Conservation (phyloP, 768 basidiomycete genomes). For the Tylopilus intermedius region DNA sequence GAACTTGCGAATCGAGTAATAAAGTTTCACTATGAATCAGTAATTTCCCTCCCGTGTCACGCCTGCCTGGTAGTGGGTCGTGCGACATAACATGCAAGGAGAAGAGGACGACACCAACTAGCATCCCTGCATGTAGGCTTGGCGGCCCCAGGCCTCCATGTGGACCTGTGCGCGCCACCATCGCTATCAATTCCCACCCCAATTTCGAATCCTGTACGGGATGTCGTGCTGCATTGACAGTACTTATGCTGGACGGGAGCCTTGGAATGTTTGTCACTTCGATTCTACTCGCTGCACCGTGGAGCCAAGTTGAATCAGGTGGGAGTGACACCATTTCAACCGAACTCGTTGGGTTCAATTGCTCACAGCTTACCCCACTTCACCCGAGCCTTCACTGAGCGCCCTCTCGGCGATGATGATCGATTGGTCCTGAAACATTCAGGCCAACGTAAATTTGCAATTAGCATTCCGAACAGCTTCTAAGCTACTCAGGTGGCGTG, state of each 20-base stretch:
- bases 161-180: not conserved
- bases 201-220: not conserved
- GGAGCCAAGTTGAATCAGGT: not conserved
- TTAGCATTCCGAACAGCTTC: not conserved
- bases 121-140: not conserved
- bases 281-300: too few species aligned
- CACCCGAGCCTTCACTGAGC: too few species aligned
- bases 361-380: not conserved
- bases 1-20: slow-evolving; percentile 2
- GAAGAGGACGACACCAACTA: not conserved
- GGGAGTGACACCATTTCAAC: not conserved
- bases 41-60: not conserved
- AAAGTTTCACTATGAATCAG: not conserved
- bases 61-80: not conserved
- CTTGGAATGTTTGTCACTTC: not conserved
- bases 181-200: not conserved
- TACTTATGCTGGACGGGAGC: not conserved
- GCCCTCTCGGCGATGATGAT: too few species aligned
- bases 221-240: not conserved
- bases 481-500: not conserved
- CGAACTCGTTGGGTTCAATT: not conserved
- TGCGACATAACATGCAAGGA: not conserved
- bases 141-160: not conserved
- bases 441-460: not conserved
- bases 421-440: too few species aligned